Base-by-base conservation (phyloP, 106 monocot genomes). In the Dendrobium huoshanense region DNA sequence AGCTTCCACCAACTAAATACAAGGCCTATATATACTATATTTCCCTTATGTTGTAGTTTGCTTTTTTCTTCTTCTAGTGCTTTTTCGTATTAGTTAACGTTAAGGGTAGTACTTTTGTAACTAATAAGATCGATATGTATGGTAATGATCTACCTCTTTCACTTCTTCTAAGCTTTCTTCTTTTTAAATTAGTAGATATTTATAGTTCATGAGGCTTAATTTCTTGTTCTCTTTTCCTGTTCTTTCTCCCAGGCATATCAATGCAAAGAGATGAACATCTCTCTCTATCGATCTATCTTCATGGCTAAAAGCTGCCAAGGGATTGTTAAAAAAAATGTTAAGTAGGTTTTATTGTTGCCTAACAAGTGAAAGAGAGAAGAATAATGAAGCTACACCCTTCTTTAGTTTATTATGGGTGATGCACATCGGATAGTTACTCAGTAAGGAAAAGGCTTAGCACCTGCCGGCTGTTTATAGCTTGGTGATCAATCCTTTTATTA, bases 1-100 rank as follows among this genome's bases (percentile, higher is more conserved):
- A 22, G 84, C 87, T 10, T 89, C 90, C 78, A 86, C 87, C 78
- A 86, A 85, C 65, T 89, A 72, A 83, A 70, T 65, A n/a, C 29
- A 13, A 33, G 15, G 13, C 70, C 8, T 19, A 8, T 25, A 2
- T 65, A 10, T 22, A 8, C 22, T 65, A 65, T 65, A 24, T 65
- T 25, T 65, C 64, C 24, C 4, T 61, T 25, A 65, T 65, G 64
- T 25, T 65, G n/a, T 64, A n/a, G 22, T 25, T 24, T 22, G n/a
- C 64, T 65, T 25, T 25, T 25, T 65, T 65, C 64, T 25, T 65
- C 64, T 65, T 15, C 64, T 65, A 65, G 22, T 24, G 24, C 64
- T 65, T 65, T 2, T 3, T 65, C 64, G 10, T 65, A 65, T 9
- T 65, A 65, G 24, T 7, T 65, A 61, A 61, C 61, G 64, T 65